These are phyloP conservation scores for Coemansia sp. DNA, from an alignment of 192 early-diverging fungal species.

Conservation along the genomic window DNA sequence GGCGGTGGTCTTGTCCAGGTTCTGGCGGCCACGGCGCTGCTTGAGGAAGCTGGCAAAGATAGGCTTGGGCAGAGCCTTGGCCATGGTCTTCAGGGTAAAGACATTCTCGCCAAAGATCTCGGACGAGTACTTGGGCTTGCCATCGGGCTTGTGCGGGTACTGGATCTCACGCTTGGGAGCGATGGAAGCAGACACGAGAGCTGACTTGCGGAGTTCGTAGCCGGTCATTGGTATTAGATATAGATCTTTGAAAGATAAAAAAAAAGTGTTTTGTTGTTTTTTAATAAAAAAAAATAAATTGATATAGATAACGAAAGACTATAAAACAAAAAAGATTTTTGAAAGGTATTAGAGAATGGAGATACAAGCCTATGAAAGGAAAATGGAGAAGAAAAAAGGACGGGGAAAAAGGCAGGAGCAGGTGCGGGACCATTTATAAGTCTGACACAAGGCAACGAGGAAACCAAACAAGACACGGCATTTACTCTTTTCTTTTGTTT, in stretches of 20 bases:
- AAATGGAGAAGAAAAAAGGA: too few species aligned
- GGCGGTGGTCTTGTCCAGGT: conserved; percentile 89
- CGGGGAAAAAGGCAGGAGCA: too few species aligned
- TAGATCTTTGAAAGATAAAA: not conserved
- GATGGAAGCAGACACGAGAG: conserved; percentile 65
- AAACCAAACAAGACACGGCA: not conserved
- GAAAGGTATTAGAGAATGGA: too few species aligned
- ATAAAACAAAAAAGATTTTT: too few species aligned
- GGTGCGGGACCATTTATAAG: too few species aligned
- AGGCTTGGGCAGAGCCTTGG: conserved; percentile 90
- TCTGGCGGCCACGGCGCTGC: conserved; percentile 88
- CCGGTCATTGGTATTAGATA: conserved; percentile 28
- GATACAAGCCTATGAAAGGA: too few species aligned
- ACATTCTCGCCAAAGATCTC: conserved; percentile 95
- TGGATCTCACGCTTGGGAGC: conserved; percentile 71
- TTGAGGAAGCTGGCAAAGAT: conserved; percentile 89
- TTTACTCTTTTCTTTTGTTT: not conserved
- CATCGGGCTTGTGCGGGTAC: conserved; percentile 72
- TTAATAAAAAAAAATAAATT: not conserved
- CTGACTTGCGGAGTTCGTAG: conserved; percentile 56
- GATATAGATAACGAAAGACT: not conserved
- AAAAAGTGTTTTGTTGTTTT: not conserved
- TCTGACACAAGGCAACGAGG: too few species aligned
- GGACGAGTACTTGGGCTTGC: conserved; percentile 75
- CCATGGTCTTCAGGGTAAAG: conserved; percentile 88